Evolutionary conservation across 495 filamentous ascomycete genomes (phyloP).

Genomic region (Acidiella bohemica): DNA sequence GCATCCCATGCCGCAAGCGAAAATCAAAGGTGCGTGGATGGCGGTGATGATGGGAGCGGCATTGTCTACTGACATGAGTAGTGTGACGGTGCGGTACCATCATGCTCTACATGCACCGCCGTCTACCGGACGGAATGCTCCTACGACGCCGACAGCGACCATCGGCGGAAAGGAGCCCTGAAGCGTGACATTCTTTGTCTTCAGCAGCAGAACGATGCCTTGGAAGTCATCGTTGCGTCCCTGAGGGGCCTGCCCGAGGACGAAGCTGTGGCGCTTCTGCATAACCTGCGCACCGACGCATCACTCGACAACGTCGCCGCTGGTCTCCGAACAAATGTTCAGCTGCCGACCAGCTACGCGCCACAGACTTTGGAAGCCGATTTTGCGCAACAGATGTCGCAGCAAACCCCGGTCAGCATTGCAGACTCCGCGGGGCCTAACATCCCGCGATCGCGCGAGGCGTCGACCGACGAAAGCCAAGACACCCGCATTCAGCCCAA

Average conservation of each 20-base stretch:
- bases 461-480: constrained; percentile 6
- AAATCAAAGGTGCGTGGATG: constrained; percentile 39
- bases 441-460: constrained; percentile 1
- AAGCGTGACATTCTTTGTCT: constrained; percentile 30
- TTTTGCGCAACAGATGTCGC: constrained; percentile 12
- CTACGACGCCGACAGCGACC: constrained; percentile 37
- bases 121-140: constrained; percentile 37
- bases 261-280: constrained; percentile 33
- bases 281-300: constrained; percentile 29
- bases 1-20: constrained; percentile 40
- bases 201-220: constrained; percentile 26
- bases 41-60: too few species aligned
- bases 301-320: constrained; percentile 30
- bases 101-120: constrained; percentile 38
- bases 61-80: too few species aligned
- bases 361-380: constrained; percentile 18
- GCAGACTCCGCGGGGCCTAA: background rate
- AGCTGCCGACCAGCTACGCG: constrained; percentile 17
- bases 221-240: constrained; percentile 31
- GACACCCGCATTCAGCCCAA: too few species aligned
- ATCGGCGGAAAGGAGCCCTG: constrained; percentile 31
- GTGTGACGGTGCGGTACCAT: constrained; percentile 37
- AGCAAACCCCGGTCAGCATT: constrained; percentile 1
- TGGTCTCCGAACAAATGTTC: constrained; percentile 24
- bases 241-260: constrained; percentile 33